These are phyloP conservation scores for Russula foetens DNA, from an alignment of 768 basidiomycete species.

Conservation along the genomic window DNA sequence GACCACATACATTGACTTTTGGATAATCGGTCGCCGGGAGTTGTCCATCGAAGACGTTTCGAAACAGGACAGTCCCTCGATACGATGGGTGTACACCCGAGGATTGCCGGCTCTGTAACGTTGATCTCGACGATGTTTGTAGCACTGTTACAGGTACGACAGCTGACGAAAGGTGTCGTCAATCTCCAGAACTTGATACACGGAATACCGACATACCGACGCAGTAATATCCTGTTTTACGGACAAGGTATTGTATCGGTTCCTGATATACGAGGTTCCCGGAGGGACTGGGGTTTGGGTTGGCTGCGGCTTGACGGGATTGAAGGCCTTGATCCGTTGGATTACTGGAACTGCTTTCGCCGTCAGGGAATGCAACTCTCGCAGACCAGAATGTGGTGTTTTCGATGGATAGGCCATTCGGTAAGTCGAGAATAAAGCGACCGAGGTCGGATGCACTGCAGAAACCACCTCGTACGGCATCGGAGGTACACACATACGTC, in stretches of 20 bases:
- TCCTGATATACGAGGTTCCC: conserved; percentile 48
- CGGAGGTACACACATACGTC: conserved; percentile 89
- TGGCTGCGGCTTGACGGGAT: conserved; percentile 21
- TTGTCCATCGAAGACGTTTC: conserved; percentile 81
- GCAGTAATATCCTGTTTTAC: conserved; percentile 92
- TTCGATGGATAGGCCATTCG: conserved; percentile 49
- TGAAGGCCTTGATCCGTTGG: conserved; percentile 33
- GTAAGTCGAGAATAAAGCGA: conserved; percentile 80
- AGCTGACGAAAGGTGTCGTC: conserved; percentile 36
- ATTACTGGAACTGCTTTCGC: conserved; percentile 14
- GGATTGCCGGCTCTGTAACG: conserved; percentile 25
- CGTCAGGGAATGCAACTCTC: conserved; percentile 53
- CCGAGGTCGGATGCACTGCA: conserved; percentile 70
- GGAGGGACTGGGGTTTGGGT: conserved; percentile 41
- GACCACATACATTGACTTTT: conserved; percentile 75
- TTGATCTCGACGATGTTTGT: conserved; percentile 22
- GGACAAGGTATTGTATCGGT: conserved; percentile 77
- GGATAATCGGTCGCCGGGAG: conserved; percentile 93
- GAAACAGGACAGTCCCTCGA: conserved; percentile 73
- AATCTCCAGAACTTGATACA: not conserved
- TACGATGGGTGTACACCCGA: conserved; percentile 71
- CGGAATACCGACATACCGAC: conserved; percentile 52
- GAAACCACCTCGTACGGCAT: conserved; percentile 59
- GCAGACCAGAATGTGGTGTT: conserved; percentile 87
- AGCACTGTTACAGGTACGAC: conserved; percentile 85